phyloP scores from a whole-genome alignment of 495 filamentous ascomycete species.

The Eremomyces bilateralis region DNA sequence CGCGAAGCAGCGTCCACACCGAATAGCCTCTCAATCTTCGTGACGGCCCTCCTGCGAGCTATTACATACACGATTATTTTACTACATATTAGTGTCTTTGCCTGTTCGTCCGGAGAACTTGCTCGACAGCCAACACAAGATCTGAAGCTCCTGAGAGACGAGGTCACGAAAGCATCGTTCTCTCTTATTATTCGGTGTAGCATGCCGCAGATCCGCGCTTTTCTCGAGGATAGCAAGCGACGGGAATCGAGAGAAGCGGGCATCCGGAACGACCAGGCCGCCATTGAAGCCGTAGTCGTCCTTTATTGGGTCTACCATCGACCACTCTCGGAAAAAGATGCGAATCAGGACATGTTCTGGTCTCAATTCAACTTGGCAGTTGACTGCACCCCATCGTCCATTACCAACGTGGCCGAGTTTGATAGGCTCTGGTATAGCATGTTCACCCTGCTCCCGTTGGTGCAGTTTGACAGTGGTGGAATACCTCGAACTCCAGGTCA shows the following conservation, averaged over 20 bases:
- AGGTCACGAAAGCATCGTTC: neutral
- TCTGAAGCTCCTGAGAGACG: neutral
- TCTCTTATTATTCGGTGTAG: neutral
- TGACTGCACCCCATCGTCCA: constrained; percentile 10
- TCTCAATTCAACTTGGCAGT: constrained; percentile 28
- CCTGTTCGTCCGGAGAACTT: neutral
- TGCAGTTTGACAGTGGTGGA: constrained; percentile 48
- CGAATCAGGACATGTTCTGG: constrained; percentile 34
- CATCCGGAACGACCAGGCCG: constrained; percentile 33
- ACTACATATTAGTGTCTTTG: neutral
- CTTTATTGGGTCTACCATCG: constrained; percentile 34
- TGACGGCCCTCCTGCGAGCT: no score
- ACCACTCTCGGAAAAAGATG: constrained; percentile 21
- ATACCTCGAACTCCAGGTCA: constrained; percentile 35
- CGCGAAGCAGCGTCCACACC: no score
- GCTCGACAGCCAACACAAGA: neutral
- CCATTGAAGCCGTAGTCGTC: constrained; percentile 45
- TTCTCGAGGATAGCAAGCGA: constrained; percentile 40
- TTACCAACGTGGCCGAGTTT: constrained; percentile 31
- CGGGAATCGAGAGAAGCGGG: constrained; percentile 36
- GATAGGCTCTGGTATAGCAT: constrained; percentile 54
- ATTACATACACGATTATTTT: no score
- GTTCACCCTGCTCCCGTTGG: constrained; percentile 52
- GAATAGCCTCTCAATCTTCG: no score
- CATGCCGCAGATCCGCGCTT: constrained; percentile 9